Evolutionary conservation across 2,329 filamentous ascomycete species (phyloP), one percentile per base, ranked within the genome.

Genomic region (Ophiostoma sp.): DNA sequence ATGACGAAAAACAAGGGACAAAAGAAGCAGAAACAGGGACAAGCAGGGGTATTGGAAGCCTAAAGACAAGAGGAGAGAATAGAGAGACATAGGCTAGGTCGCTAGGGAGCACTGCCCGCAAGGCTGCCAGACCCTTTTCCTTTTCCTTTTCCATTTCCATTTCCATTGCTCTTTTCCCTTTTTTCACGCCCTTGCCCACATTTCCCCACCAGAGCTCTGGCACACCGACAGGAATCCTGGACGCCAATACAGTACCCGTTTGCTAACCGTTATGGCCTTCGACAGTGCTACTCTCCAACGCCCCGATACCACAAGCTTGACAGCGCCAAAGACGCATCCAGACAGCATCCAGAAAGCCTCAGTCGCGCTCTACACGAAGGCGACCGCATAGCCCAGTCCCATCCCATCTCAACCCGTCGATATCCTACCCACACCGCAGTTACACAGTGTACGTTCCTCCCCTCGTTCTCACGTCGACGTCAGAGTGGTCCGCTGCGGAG

Each of bases 401-500:
- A 63, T 18, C 5, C 27, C 55, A 60, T 44, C 8, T 18, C 40
- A 45, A 3, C 60, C 60, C 58, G 38, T 40, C 40, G 40, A 63
- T 42, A 63, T 11, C 40, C 41, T 8, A 27, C 36, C n/a, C 60
- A 44, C 5, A 6, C 38, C 5, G 14, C 12, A 6, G 38, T n/a
- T n/a, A 63, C 8, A 42, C 40, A 63, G 16, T 42, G 40, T 42
- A 63, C 38, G 16, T 18, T 8, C 38, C 55, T 40, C 40, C 60
- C 58, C 36, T 14, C 27, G 38, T 16, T 40, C 58, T 14, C 40
- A 5, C 40, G 18, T 64, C 63, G 63, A 64, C 63, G 63, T 47
- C 63, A 64, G 41, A 36, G 62, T 11, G 63, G 63, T 27, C 42
- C n/a, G 42, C 42, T 64, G 63, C 63, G 42, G 63, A 64, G 63